A percentile compares a stretch with the other conserved stretches of the same genome.
Evolutionary conservation across 257 asterid species (phyloP).

Genomic region (Solanum gracilifrons): DNA sequence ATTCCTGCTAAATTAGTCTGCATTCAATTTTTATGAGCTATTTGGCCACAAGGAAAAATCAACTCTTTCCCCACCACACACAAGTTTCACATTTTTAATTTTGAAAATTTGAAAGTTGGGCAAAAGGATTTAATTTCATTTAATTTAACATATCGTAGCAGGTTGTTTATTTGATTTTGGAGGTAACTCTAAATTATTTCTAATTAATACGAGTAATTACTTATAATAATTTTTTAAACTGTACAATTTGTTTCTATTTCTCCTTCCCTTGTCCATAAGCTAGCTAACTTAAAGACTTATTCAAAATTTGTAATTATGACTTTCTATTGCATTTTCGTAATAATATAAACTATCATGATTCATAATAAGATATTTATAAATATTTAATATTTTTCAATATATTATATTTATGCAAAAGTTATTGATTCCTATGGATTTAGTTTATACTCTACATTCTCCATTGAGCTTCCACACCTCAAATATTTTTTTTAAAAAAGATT

Average conservation of each 20-base stretch:
- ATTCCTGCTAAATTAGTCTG: background rate
- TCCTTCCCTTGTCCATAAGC: too few relatives aligned
- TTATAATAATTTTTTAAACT: too few relatives aligned
- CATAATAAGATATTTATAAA: background rate
- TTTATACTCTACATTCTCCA: too few relatives aligned
- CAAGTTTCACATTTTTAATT: background rate
- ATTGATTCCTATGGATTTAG: too few relatives aligned
- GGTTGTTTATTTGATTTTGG: background rate
- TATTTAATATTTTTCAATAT: too few relatives aligned
- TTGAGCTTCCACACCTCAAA: too few relatives aligned
- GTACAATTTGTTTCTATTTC: background rate
- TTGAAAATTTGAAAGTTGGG: background rate
- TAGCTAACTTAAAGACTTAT: background rate
- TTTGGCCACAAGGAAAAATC: background rate
- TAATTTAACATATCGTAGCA: background rate
- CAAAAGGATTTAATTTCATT: background rate
- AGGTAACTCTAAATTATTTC: background rate
- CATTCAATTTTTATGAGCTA: background rate
- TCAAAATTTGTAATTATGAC: background rate
- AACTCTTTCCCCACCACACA: background rate
- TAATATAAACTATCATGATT: background rate
- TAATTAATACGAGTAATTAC: background rate
- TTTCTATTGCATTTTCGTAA: background rate
- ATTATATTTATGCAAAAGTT: too few relatives aligned
- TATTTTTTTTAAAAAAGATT: background rate